Percentiles rank a stretch among this genome's conserved stretches.
phyloP scores from a whole-genome alignment of 176 grass and related monocot genomes.

The Musa acuminata region DNA sequence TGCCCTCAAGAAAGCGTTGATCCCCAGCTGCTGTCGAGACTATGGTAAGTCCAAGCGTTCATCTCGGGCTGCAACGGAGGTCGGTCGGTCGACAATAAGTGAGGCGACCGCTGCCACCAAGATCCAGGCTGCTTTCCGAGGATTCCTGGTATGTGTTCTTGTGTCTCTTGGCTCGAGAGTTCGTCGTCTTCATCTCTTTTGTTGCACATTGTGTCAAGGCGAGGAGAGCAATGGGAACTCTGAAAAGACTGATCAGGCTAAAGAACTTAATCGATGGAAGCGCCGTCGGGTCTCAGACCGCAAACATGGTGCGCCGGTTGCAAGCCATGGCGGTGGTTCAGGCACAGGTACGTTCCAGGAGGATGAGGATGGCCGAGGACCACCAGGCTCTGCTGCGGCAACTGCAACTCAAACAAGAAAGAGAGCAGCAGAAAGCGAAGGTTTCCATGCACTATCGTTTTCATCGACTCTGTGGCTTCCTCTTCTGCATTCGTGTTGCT shows the following conservation, averaged over 20 bases:
- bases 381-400: conserved; percentile 68
- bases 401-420: conserved; percentile 58
- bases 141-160: conserved; percentile 47
- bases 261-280: conserved; percentile 72
- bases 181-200: background rate
- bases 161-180: background rate
- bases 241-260: conserved; percentile 72
- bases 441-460: conserved; percentile 10
- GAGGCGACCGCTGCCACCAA: too few species aligned
- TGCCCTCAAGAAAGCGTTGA: too few species aligned
- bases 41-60: too few species aligned
- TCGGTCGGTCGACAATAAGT: too few species aligned
- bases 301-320: conserved; percentile 48
- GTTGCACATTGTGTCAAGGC: conserved; percentile 27
- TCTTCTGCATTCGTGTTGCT: too few species aligned
- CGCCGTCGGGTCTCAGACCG: conserved; percentile 57
- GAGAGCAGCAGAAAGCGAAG: conserved; percentile 72
- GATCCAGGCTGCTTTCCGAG: conserved; percentile 55
- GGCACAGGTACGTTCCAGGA: conserved; percentile 58
- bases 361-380: conserved; percentile 62
- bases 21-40: too few species aligned
- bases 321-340: conserved; percentile 67
- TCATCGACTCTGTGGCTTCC: background rate
- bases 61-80: too few species aligned
- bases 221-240: conserved; percentile 61